Evolutionary conservation across 1,284 basidiomycete genomes (phyloP).

Genomic region (Ceratorhiza oryzae-sativae): DNA sequence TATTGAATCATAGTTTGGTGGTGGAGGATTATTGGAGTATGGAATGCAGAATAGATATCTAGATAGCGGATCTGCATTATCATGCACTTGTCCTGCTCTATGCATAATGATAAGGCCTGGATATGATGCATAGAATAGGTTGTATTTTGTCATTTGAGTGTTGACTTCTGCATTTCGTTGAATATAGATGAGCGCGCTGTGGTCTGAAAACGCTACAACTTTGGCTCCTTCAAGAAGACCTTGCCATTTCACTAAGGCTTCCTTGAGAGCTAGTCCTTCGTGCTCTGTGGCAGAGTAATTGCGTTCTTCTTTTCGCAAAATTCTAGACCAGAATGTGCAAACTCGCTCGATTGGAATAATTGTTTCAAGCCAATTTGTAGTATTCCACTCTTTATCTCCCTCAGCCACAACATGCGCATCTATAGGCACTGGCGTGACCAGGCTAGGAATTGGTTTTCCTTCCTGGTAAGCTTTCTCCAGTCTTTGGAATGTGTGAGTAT

Average conservation of each 20-base stretch:
- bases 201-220: slow-evolving; percentile 49
- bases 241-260: slow-evolving; percentile 51
- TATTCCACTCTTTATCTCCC: no score
- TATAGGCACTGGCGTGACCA: no score
- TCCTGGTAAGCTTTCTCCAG: slow-evolving; percentile 43
- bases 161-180: slow-evolving; percentile 51
- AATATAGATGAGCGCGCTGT: slow-evolving; percentile 51
- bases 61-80: slow-evolving; percentile 53
- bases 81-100: slow-evolving; percentile 51
- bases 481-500: slow-evolving; percentile 50
- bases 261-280: slow-evolving; percentile 52
- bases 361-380: no score
- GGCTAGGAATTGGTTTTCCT: no score
- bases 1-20: no score
- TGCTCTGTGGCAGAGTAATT: slow-evolving; percentile 53
- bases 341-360: no score
- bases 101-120: slow-evolving; percentile 51
- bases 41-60: slow-evolving; percentile 46
- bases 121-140: slow-evolving; percentile 49
- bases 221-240: slow-evolving; percentile 50
- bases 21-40: slow-evolving; percentile 44
- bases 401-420: no score
- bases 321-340: slow-evolving; percentile 51
- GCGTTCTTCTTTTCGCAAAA: slow-evolving; percentile 48
- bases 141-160: slow-evolving; percentile 49